Percentiles rank a stretch among this genome's conserved stretches.
phyloP scores from a whole-genome alignment of 2,329 filamentous ascomycete species.

The Chrysoporthe austroafricana region DNA sequence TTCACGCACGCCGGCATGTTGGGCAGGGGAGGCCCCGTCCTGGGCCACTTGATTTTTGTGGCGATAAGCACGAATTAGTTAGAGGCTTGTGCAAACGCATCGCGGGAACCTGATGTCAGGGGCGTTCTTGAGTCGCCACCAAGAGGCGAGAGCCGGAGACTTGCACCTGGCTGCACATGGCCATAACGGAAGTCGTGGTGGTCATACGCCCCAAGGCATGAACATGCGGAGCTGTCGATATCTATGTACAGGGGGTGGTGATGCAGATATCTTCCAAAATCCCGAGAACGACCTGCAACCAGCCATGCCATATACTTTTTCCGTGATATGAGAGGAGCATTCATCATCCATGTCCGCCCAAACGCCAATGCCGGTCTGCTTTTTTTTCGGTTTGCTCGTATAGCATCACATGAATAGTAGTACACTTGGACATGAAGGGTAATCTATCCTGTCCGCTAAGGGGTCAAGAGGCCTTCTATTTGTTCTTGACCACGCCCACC shows the following conservation, averaged over 20 bases:
- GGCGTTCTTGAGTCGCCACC: background rate
- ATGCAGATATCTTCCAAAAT: conserved; percentile 20
- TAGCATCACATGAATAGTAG: conserved; percentile 20
- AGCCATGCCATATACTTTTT: conserved; percentile 24
- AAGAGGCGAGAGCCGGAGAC: too few relatives aligned
- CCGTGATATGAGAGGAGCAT: conserved; percentile 28
- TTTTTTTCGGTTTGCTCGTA: conserved; percentile 8
- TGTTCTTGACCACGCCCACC: conserved; percentile 93
- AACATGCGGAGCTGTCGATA: conserved; percentile 9
- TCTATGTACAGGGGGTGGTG: conserved; percentile 26
- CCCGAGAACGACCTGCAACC: conserved; percentile 22
- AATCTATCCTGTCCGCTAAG: background rate
- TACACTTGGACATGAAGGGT: conserved; percentile 21
- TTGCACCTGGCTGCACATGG: background rate
- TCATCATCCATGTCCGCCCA: conserved; percentile 26
- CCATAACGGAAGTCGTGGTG: background rate
- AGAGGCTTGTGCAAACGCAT: background rate
- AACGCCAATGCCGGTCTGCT: conserved; percentile 29
- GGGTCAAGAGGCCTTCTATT: conserved; percentile 36
- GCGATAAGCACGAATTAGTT: too few relatives aligned
- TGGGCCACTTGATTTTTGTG: background rate
- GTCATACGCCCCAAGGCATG: conserved; percentile 3
- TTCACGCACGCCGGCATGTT: too few relatives aligned
- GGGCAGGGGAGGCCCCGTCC: background rate
- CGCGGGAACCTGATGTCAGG: background rate